Evolutionary conservation across 2,329 filamentous ascomycete genomes (phyloP), one percentile per base, ranked within the genome.

Genomic region (Sarocladium strictum): DNA sequence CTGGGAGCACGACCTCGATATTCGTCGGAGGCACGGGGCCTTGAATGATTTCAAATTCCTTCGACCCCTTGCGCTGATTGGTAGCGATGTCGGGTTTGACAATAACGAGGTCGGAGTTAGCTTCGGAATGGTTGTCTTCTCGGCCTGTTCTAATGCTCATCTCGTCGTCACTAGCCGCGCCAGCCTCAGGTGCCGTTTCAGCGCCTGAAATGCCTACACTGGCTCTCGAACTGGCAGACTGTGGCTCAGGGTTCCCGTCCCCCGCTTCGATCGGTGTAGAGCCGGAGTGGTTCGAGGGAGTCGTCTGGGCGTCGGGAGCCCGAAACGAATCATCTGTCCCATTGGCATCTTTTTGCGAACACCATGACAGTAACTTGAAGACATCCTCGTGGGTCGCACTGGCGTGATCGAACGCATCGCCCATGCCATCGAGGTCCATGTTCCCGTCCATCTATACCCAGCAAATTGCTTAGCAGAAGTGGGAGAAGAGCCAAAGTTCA

Each of bases 1-100:
- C 56, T 2, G 64, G 67, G 14, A 73, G 61, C 0, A 59, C 56
- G 21, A 73, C 61, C 51, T 72, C 63, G n/a, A 73, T 50, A 33
- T 51, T 51, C 5, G 3, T 35, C n/a, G 17, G 17, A 12, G 47
- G 47, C 12, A 35, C 23, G 3, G 11, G n/a, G 47, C 27, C 47
- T 6, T 17, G 3, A 7, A 33, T 3, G n/a, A 32, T 24, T 37
- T 49, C 52, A 4, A 19, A 9, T 15, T 43, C 21, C 9, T 24
- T 43, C 17, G 21, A 7, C 2, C 41, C 53, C 26, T 17, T 32
- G 11, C 2, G 26, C 3, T 2, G 38, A 14, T 23, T 40, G 51
- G 53, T 53, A 21, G 17, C 37, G 12, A 17, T 24, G 1, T 50
- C 43, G 19, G 47, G 27, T 19, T 19, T 38, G 5, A 51, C 58